phyloP scores from a whole-genome alignment of 495 filamentous ascomycete genomes.

The Letharia lupina region DNA sequence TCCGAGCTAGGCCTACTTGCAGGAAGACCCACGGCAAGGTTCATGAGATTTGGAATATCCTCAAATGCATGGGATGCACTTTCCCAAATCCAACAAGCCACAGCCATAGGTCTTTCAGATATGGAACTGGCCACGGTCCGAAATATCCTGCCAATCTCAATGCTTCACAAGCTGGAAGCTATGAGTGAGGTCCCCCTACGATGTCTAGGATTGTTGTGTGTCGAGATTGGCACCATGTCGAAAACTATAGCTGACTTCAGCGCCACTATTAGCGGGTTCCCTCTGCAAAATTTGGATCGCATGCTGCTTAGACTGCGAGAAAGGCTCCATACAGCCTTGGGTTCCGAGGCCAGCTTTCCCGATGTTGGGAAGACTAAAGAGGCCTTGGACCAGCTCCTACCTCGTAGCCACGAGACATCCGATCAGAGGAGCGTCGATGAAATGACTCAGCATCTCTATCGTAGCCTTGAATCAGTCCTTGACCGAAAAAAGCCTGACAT shows the following conservation, averaged over 20 bases:
- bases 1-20: constrained; percentile 16
- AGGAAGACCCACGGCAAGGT: constrained; percentile 16
- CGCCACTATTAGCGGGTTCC: constrained; percentile 25
- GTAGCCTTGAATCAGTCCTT: neutral
- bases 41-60: constrained; percentile 3
- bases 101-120: neutral
- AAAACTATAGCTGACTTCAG: constrained; percentile 27
- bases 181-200: constrained; percentile 25
- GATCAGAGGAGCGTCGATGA: neutral
- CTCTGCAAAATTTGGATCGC: constrained; percentile 18
- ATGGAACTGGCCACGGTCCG: constrained; percentile 15
- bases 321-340: neutral
- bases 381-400: neutral
- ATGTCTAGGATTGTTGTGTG: constrained; percentile 25
- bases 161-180: constrained; percentile 19
- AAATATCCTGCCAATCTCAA: constrained; percentile 14
- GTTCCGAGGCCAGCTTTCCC: neutral
- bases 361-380: neutral
- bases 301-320: constrained; percentile 13
- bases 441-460: neutral
- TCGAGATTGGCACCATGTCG: constrained; percentile 27
- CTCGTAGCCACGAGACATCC: neutral
- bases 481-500: neutral
- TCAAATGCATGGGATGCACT: constrained; percentile 1
- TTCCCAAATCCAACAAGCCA: constrained; percentile 7